Evolutionary conservation across 2,329 filamentous ascomycete species (phyloP).

Genomic region (Fusarium brachygibbosum): DNA sequence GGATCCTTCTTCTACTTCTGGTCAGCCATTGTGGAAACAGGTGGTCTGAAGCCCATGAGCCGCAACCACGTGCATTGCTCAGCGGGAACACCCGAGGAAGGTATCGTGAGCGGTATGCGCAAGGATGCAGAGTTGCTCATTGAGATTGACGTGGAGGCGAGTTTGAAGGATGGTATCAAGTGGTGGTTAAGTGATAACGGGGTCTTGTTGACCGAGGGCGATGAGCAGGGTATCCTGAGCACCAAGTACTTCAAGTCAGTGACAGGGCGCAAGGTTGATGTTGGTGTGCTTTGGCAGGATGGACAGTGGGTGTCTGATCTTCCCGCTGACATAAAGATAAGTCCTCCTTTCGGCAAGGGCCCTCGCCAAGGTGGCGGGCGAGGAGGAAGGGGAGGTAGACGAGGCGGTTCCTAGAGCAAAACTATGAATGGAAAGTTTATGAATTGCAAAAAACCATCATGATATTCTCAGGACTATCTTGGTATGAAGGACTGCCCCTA

Average conservation of each 20-base stretch:
- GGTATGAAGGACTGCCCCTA: neutral
- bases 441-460: neutral
- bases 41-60: slow-evolving; percentile 84
- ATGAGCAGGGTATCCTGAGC: slow-evolving; percentile 72
- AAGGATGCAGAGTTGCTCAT: slow-evolving; percentile 81
- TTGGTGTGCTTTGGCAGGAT: slow-evolving; percentile 77
- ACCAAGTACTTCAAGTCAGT: slow-evolving; percentile 79
- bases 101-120: slow-evolving; percentile 85
- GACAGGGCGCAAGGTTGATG: slow-evolving; percentile 69
- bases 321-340: slow-evolving; percentile 69
- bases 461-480: neutral
- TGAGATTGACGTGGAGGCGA: slow-evolving; percentile 78
- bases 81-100: slow-evolving; percentile 72
- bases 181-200: slow-evolving; percentile 88
- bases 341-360: slow-evolving; percentile 64
- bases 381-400: slow-evolving; percentile 48
- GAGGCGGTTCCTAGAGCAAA: slow-evolving; percentile 26
- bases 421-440: neutral
- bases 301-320: slow-evolving; percentile 77
- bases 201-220: slow-evolving; percentile 76
- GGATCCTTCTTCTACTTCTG: slow-evolving; percentile 90
- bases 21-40: slow-evolving; percentile 78
- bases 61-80: slow-evolving; percentile 94
- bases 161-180: slow-evolving; percentile 72
- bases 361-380: slow-evolving; percentile 58